phyloP scores from a whole-genome alignment of 768 basidiomycete genomes.

The Amanita polypyramis region DNA sequence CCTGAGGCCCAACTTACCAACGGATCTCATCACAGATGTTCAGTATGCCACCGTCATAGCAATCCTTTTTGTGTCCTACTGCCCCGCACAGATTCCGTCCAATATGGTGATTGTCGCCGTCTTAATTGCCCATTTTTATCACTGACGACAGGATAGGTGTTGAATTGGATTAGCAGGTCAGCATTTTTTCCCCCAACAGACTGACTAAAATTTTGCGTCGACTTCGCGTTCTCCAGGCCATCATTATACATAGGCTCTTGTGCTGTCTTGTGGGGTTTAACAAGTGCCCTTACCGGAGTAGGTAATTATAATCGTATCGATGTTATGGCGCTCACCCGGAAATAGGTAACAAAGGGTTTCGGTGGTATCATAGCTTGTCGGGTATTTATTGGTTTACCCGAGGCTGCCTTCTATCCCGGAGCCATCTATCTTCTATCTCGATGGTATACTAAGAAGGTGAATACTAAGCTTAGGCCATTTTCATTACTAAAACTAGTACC shows the following conservation, averaged over 20 bases:
- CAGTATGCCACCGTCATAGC: conserved; percentile 44
- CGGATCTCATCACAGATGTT: conserved; percentile 24
- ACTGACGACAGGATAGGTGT: conserved; percentile 23
- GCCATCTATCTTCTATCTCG: conserved; percentile 35
- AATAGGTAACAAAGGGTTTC: conserved; percentile 43
- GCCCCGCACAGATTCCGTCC: conserved; percentile 55
- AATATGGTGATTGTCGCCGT: conserved; percentile 40
- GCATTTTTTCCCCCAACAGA: not conserved
- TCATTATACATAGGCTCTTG: conserved; percentile 43
- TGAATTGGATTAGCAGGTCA: conserved; percentile 44
- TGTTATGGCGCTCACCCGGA: not conserved
- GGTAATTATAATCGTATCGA: conserved; percentile 7
- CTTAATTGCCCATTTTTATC: no score
- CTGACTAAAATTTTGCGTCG: no score
- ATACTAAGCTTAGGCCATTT: not conserved
- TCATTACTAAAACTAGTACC: conserved; percentile 7
- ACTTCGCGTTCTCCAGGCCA: conserved; percentile 27
- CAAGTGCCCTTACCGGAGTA: conserved; percentile 54
- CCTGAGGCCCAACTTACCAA: not conserved
- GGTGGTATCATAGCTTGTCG: conserved; percentile 45
- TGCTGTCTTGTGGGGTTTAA: conserved; percentile 55
- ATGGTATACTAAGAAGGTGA: conserved; percentile 49
- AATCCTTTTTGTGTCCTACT: conserved; percentile 47
- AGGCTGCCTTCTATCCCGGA: conserved; percentile 61
- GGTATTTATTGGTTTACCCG: conserved; percentile 54